Percentiles rank a stretch among this genome's conserved stretches.
These are phyloP conservation scores for Fraxinus sp. DNA, from an alignment of 305 asterid species.

Conservation along the genomic window DNA sequence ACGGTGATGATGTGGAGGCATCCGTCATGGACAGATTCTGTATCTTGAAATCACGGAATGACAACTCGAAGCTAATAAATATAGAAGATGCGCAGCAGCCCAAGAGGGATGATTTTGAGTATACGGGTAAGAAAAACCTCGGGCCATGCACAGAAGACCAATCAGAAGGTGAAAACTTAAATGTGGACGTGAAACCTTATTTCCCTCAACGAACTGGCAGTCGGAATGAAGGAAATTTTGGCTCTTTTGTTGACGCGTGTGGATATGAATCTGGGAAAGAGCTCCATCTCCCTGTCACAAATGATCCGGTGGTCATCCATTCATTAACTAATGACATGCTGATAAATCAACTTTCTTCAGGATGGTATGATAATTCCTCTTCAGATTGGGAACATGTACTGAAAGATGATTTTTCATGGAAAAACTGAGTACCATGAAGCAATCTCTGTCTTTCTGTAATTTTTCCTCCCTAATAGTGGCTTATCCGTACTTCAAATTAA, in stretches of 20 bases:
- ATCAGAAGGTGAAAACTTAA: conserved; percentile 27
- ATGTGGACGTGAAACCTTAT: conserved; percentile 31
- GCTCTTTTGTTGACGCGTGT: conserved; percentile 20
- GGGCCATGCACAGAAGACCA: conserved; percentile 17
- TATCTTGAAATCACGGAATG: conserved; percentile 44
- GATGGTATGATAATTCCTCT: conserved; percentile 50
- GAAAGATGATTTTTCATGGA: conserved; percentile 67
- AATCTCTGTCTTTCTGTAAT: not conserved
- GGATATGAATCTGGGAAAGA: conserved; percentile 41
- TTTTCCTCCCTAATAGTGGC: not conserved
- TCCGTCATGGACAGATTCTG: conserved; percentile 35
- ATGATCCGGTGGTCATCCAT: conserved; percentile 34
- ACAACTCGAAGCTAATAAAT: conserved; percentile 5
- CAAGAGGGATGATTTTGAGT: conserved; percentile 20
- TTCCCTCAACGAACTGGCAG: conserved; percentile 25
- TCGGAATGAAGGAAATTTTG: conserved; percentile 25
- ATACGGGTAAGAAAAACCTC: conserved; percentile 23
- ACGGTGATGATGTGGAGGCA: conserved; percentile 24
- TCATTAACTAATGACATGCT: conserved; percentile 26
- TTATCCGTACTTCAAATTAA: not conserved
- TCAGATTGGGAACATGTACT: conserved; percentile 91
- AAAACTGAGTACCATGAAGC: conserved; percentile 34
- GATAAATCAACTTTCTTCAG: conserved; percentile 28
- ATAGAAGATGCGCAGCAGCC: conserved; percentile 32
- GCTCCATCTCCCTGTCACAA: conserved; percentile 30